These are phyloP conservation scores for Penicillium sp. DNA, from an alignment of 2,329 filamentous ascomycete species.

Conservation along the genomic window DNA sequence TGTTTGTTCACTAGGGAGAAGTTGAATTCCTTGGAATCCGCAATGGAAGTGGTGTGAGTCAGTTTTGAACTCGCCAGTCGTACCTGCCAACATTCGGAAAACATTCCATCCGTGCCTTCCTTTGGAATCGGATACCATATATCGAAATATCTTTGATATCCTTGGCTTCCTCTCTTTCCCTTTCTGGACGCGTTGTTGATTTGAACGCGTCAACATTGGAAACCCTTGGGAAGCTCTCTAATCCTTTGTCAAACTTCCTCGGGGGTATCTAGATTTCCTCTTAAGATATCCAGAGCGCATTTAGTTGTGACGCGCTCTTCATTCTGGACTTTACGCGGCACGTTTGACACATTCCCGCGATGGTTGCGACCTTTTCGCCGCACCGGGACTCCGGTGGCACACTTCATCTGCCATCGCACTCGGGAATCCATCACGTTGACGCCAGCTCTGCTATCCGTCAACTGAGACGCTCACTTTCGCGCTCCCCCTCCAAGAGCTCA, in stretches of 20 bases:
- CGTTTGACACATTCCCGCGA: conserved; percentile 21
- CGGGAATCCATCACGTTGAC: conserved; percentile 77
- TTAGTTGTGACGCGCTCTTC: conserved; percentile 6
- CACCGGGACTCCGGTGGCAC: conserved; percentile 64
- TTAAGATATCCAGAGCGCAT: background rate
- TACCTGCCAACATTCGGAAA: background rate
- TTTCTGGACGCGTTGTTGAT: conserved; percentile 1
- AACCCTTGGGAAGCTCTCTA: background rate
- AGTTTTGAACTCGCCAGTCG: conserved; percentile 2
- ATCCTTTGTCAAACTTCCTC: background rate
- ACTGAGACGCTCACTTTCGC: conserved; percentile 80
- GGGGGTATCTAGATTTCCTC: background rate
- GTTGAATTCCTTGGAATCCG: conserved; percentile 4
- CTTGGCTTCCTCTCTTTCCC: background rate
- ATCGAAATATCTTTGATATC: background rate
- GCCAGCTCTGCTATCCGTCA: conserved; percentile 77
- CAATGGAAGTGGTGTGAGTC: conserved; percentile 8
- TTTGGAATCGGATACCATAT: background rate
- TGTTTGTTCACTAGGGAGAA: background rate
- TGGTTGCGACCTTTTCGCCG: conserved; percentile 50
- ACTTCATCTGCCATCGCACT: conserved; percentile 82
- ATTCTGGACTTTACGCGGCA: conserved; percentile 19
- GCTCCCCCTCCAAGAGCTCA: conserved; percentile 81
- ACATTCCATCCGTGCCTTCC: conserved; percentile 7
- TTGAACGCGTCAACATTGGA: background rate